Conservation (phyloP, 345 rosid species). For the Linum tenue region DNA sequence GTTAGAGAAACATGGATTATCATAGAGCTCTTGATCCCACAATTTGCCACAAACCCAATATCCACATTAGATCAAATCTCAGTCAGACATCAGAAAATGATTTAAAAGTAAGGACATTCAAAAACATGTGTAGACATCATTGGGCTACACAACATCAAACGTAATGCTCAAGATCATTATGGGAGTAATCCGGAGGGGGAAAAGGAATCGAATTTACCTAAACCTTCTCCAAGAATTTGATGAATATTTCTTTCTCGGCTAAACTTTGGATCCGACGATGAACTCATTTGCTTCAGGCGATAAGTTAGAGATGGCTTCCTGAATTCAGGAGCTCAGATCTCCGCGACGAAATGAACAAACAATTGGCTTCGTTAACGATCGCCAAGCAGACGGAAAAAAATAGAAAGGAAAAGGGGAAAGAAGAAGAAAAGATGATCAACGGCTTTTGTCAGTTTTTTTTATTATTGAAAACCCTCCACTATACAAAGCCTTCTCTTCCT, state of each 20-base stretch:
- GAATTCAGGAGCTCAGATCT: constrained; percentile 37
- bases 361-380: constrained; percentile 11
- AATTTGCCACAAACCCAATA: neutral
- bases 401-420: neutral
- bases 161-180: neutral
- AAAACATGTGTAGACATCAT: neutral
- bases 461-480: neutral
- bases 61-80: neutral
- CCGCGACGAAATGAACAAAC: constrained; percentile 15
- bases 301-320: constrained; percentile 13
- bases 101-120: neutral
- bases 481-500: neutral
- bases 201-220: constrained; percentile 27
- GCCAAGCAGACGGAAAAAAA: neutral
- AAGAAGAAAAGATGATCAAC: constrained; percentile 6
- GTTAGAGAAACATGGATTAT: constrained; percentile 17
- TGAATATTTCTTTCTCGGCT: constrained; percentile 57
- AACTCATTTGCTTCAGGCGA: constrained; percentile 38
- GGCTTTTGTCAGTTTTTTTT: constrained; percentile 6
- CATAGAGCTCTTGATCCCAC: neutral
- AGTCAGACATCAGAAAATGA: neutral
- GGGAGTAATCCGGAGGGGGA: no score
- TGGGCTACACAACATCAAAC: no score
- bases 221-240: constrained; percentile 77
- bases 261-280: constrained; percentile 45